phyloP scores from a whole-genome alignment of 805 yeast genomes.

The Monosporozyma unispora region DNA sequence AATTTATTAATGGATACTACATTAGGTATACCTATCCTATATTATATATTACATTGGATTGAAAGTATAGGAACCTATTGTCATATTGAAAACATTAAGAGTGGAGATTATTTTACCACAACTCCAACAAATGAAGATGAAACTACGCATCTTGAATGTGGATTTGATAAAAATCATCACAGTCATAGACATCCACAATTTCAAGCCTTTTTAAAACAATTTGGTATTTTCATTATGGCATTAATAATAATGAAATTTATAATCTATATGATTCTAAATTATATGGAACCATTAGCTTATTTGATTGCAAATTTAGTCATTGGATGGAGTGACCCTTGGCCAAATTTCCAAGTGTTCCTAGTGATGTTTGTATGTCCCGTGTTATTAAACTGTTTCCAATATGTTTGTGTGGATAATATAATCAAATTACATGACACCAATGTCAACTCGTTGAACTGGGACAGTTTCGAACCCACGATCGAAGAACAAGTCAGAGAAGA shows the following conservation, averaged over 20 bases:
- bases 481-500: constrained; percentile 8
- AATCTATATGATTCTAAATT: constrained; percentile 47
- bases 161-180: no score
- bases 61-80: constrained; percentile 34
- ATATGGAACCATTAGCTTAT: constrained; percentile 61
- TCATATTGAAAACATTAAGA: constrained; percentile 35
- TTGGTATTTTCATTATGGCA: constrained; percentile 57
- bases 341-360: constrained; percentile 74
- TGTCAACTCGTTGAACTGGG: constrained; percentile 18
- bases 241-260: constrained; percentile 53
- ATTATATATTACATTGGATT: constrained; percentile 44
- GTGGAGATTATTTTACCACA: constrained; percentile 34
- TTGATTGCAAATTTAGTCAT: constrained; percentile 68
- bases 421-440: constrained; percentile 43
- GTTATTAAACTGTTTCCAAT: constrained; percentile 64
- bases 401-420: constrained; percentile 62
- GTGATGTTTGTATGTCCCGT: constrained; percentile 80
- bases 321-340: constrained; percentile 76
- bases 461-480: constrained; percentile 22
- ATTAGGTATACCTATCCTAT: constrained; percentile 77
- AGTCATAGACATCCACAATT: constrained; percentile 54
- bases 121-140: background rate
- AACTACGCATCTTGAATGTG: constrained; percentile 48
- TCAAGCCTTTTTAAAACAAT: constrained; percentile 61
- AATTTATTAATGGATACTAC: constrained; percentile 88